Conservation (phyloP, 2,329 filamentous ascomycete species). For the Fusarium sp. region DNA sequence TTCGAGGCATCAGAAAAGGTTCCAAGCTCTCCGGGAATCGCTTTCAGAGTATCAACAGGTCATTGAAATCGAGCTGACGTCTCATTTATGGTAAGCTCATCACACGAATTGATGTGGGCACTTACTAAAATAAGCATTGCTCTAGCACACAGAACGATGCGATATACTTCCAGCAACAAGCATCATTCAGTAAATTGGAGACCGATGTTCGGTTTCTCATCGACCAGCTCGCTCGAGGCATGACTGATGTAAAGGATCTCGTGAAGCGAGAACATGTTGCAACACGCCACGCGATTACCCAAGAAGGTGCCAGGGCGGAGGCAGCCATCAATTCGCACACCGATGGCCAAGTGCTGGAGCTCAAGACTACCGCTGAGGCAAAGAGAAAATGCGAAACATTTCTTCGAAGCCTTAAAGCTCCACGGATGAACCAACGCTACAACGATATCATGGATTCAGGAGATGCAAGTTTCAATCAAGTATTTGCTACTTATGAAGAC, state of each 20-base stretch:
- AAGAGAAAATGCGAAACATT: fast-evolving
- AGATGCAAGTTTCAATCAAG: neutral
- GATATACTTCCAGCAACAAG: neutral
- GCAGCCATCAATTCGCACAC: fast-evolving
- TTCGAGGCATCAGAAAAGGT: fast-evolving
- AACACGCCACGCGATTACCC: fast-evolving
- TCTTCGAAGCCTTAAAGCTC: neutral
- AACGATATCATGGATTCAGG: fast-evolving
- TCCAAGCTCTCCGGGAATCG: fast-evolving
- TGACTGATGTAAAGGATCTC: fast-evolving
- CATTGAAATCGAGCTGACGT: fast-evolving
- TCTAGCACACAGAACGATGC: neutral
- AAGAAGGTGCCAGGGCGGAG: fast-evolving
- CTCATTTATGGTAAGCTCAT: neutral
- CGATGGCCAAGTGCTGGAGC: fast-evolving
- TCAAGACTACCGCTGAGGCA: fast-evolving
- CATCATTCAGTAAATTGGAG: neutral
- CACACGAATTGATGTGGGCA: fast-evolving
- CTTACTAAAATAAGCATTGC: fast-evolving
- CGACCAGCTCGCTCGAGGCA: fast-evolving
- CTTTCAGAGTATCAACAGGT: fast-evolving
- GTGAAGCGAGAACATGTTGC: fast-evolving
- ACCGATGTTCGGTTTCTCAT: neutral
- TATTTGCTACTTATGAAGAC: neutral
- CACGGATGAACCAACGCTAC: neutral